Conservation (phyloP, 2,329 filamentous ascomycete genomes). For the Botrytis tulipae region DNA sequence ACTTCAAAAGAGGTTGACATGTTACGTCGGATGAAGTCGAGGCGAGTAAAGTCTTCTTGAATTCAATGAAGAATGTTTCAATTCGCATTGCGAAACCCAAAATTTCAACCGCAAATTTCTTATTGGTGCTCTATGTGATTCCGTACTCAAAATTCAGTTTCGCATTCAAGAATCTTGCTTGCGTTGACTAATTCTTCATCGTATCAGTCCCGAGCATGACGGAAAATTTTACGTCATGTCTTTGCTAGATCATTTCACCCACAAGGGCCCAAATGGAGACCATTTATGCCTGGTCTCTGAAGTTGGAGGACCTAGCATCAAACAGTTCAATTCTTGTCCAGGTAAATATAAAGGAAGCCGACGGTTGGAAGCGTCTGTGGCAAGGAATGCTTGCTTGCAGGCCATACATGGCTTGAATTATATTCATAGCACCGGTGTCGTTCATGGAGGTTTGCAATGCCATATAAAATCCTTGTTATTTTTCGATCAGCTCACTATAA, state of each 20-base stretch:
- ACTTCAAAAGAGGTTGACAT: constrained; percentile 27
- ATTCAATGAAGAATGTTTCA: background rate
- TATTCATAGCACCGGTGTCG: constrained; percentile 25
- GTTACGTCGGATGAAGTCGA: constrained; percentile 21
- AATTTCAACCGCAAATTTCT: background rate
- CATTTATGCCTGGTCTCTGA: constrained; percentile 45
- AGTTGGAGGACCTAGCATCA: constrained; percentile 29
- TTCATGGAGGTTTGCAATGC: constrained; percentile 28
- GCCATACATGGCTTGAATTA: constrained; percentile 25
- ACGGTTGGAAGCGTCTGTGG: constrained; percentile 25
- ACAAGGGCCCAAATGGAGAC: constrained; percentile 44
- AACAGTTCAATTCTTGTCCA: constrained; percentile 29
- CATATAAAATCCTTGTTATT: background rate
- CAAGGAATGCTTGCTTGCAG: constrained; percentile 26
- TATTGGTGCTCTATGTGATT: background rate
- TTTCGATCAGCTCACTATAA: background rate
- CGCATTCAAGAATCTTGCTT: background rate
- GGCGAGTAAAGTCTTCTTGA: background rate
- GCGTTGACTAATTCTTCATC: background rate
- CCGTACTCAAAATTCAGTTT: background rate
- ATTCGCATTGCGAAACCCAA: background rate
- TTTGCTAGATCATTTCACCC: constrained; percentile 31
- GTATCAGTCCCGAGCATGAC: constrained; percentile 12
- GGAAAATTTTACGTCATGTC: constrained; percentile 26
- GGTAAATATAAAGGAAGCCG: constrained; percentile 26